Conservation (phyloP, 2,329 filamentous ascomycete genomes). For the Tolypocladium inflatum region DNA sequence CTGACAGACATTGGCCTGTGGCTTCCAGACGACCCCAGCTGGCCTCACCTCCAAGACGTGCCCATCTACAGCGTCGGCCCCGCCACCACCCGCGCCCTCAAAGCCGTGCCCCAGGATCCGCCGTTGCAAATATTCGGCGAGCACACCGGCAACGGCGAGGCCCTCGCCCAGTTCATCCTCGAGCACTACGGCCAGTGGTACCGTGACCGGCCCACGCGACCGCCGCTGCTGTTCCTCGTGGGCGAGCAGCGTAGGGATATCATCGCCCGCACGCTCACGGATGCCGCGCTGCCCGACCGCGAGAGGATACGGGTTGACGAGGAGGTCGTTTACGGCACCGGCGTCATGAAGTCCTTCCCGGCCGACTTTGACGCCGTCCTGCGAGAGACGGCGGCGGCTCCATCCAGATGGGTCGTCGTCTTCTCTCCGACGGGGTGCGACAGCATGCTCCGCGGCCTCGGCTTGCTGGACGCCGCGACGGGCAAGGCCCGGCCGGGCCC, state of each 20-base stretch:
- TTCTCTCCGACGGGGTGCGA: constrained; percentile 60
- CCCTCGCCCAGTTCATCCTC: constrained; percentile 68
- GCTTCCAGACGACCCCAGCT: constrained; percentile 14
- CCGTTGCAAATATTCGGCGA: constrained; percentile 61
- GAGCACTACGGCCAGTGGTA: constrained; percentile 59
- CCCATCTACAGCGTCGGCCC: constrained; percentile 72
- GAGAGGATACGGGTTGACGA: constrained; percentile 62
- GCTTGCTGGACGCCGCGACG: constrained; percentile 36
- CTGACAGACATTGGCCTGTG: neutral
- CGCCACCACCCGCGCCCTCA: constrained; percentile 67
- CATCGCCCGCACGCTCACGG: constrained; percentile 73
- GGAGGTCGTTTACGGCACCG: constrained; percentile 77
- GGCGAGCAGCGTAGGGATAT: constrained; percentile 85
- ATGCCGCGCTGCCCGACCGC: constrained; percentile 34
- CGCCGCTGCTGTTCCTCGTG: constrained; percentile 73
- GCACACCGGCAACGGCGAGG: constrained; percentile 77
- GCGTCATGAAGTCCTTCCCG: constrained; percentile 70
- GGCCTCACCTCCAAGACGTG: constrained; percentile 47
- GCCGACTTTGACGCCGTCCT: constrained; percentile 50
- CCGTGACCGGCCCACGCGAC: constrained; percentile 32
- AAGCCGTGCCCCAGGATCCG: constrained; percentile 38
- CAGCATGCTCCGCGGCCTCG: constrained; percentile 45
- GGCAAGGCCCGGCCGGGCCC: constrained; percentile 23
- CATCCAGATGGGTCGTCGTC: constrained; percentile 62
- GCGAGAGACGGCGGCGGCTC: constrained; percentile 27